Evolutionary conservation across 2,329 filamentous ascomycete genomes (phyloP).

Genomic region (Fusarium sublunatum): DNA sequence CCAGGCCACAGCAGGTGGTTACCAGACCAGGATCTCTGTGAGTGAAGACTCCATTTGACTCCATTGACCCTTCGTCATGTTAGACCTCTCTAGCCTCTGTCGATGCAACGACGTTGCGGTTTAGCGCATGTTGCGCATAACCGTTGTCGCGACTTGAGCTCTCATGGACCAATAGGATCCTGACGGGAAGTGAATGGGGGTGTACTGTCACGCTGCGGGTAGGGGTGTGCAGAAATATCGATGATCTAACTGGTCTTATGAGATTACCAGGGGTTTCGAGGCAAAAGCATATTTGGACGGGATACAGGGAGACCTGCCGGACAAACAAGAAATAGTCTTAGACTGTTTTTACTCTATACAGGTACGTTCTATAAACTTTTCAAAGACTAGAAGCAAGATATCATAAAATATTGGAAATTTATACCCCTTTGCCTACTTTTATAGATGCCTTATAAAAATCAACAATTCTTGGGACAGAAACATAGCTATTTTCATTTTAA

Average conservation of each 20-base stretch:
- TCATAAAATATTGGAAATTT: no score
- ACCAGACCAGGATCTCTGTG: slow-evolving; percentile 50
- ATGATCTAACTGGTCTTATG: slow-evolving; percentile 21
- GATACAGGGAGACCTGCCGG: slow-evolving; percentile 18
- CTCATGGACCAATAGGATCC: slow-evolving; percentile 54
- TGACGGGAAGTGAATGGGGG: slow-evolving; percentile 37
- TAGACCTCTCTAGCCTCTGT: slow-evolving; percentile 53
- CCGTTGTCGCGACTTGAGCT: slow-evolving; percentile 58
- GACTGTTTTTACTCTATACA: no score
- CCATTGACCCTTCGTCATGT: slow-evolving; percentile 58
- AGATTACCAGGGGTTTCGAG: slow-evolving; percentile 29
- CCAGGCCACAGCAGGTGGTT: slow-evolving; percentile 15
- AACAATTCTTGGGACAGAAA: no score
- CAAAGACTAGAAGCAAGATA: no score
- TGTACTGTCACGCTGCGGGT: slow-evolving; percentile 39
- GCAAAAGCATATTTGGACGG: slow-evolving; percentile 36
- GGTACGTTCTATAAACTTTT: no score
- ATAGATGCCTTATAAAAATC: no score
- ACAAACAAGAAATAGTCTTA: no score
- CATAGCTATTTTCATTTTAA: no score
- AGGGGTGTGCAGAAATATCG: slow-evolving; percentile 21
- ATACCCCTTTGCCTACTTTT: no score
- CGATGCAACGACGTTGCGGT: slow-evolving; percentile 60
- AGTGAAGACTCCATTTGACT: slow-evolving; percentile 24
- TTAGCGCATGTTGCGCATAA: slow-evolving; percentile 66